Base-by-base conservation (phyloP, 805 yeast genomes). In the Candida boleticola region DNA sequence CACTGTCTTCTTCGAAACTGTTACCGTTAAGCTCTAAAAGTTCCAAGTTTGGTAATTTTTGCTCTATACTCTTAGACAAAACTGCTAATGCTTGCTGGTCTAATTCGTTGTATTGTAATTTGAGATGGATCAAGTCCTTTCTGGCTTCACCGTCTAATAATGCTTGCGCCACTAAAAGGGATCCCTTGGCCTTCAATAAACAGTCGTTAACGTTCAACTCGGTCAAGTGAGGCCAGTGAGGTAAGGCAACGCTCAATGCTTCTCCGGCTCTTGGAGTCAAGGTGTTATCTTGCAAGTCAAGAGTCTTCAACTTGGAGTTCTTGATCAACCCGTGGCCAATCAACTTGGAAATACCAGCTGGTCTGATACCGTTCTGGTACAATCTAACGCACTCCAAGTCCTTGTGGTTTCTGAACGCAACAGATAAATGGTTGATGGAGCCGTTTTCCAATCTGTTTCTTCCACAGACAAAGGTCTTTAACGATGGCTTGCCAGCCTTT, bases 331-430 rank as follows among this genome's bases (percentile, higher is more conserved):
- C 98, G 40, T 83, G 76, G 16, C 69, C 66, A 51, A 92, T 73
- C 56, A 92, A 75, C 51, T 77, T 81, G 48, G 83, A 77, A 42
- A 92, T 82, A 53, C 99, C 99, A 43, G 80, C 82, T 41, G 96
- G 98, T 66, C 99, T 82, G 50, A 93, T 93, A 60, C 99, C 99
- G 63, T 93, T 93, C 69, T 93, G 99, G 60, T 89, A 92, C 51
- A 93, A 74, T 60, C 85, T 82, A 27, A 90, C 80, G 45, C 74
- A 79, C 62, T 85, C 79, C 58, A 90, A 73, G 40, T 81, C 78
- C 33, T 77, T 73, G 63, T 93, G 96, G 40, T 84, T 83, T 60
- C 85, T 84, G 52, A 93, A 76, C 46, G 95, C 96, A 43, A 87
- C 72, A 7, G 97, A 80, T 67, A 95, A 77, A 50, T 85, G 84